A percentile compares a stretch with the other conserved stretches of the same genome.
These are phyloP conservation scores for Pestalotiopsis sp. DNA, from an alignment of 2,329 filamentous ascomycete species.

Conservation along the genomic window DNA sequence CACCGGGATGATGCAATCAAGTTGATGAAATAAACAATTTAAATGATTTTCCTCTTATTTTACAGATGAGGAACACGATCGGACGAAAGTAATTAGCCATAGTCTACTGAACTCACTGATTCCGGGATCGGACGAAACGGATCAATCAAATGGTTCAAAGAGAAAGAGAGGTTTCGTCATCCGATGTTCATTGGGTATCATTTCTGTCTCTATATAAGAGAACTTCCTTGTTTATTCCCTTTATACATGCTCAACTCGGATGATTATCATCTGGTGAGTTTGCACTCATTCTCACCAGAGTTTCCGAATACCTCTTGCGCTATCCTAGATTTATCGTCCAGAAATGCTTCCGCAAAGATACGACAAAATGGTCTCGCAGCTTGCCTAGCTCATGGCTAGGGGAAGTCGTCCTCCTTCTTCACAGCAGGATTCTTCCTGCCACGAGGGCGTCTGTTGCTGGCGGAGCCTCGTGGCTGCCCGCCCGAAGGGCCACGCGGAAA, in stretches of 20 bases:
- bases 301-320: background rate
- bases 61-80: no score
- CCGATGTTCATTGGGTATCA: background rate
- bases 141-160: background rate
- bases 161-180: background rate
- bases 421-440: background rate
- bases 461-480: background rate
- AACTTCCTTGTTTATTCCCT: no score
- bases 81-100: no score
- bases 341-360: background rate
- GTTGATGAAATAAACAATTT: background rate
- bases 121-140: background rate
- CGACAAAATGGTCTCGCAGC: background rate
- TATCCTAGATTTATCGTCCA: background rate
- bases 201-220: background rate
- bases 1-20: background rate
- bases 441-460: background rate
- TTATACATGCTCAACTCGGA: no score
- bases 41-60: background rate
- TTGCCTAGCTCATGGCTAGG: background rate
- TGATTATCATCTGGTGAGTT: no score
- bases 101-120: background rate
- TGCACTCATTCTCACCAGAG: background rate
- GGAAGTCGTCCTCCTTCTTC: background rate
- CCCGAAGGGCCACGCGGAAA: no score